A percentile compares a stretch with the other conserved stretches of the same genome.
Evolutionary conservation across 768 basidiomycete species (phyloP).

Genomic region (Suillus lakei): DNA sequence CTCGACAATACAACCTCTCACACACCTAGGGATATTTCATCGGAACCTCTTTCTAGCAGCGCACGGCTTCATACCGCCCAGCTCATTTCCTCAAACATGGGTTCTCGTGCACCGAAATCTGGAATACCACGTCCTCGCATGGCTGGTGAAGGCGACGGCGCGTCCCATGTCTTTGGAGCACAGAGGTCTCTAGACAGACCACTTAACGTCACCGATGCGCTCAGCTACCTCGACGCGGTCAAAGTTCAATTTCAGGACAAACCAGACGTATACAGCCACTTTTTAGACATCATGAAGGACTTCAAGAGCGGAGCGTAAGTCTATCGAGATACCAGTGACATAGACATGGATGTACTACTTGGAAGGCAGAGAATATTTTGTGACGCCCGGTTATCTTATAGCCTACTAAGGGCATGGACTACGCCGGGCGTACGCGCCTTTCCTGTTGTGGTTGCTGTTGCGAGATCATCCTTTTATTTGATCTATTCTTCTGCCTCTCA

Average conservation of each 20-base stretch:
- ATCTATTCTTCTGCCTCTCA: constrained; percentile 13
- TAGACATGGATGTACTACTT: not conserved
- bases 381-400: constrained; percentile 8
- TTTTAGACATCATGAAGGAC: constrained; percentile 98
- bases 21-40: constrained; percentile 1
- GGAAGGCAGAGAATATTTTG: not conserved
- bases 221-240: constrained; percentile 93
- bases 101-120: constrained; percentile 34
- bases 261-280: constrained; percentile 93
- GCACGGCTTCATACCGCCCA: no score
- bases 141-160: constrained; percentile 23
- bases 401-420: constrained; percentile 2
- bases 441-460: constrained; percentile 3
- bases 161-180: constrained; percentile 23
- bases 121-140: constrained; percentile 45
- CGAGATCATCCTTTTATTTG: constrained; percentile 10
- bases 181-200: constrained; percentile 57
- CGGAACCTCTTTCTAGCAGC: constrained; percentile 1
- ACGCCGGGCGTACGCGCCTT: not conserved
- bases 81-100: constrained; percentile 13
- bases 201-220: constrained; percentile 90
- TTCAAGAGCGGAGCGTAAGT: constrained; percentile 95
- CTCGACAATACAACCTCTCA: not conserved
- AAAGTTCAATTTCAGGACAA: constrained; percentile 89
- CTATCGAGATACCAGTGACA: not conserved